Percentiles rank a stretch among this genome's conserved stretches.
phyloP scores from a whole-genome alignment of 2,329 filamentous ascomycete species.

The Xylaria sp. region DNA sequence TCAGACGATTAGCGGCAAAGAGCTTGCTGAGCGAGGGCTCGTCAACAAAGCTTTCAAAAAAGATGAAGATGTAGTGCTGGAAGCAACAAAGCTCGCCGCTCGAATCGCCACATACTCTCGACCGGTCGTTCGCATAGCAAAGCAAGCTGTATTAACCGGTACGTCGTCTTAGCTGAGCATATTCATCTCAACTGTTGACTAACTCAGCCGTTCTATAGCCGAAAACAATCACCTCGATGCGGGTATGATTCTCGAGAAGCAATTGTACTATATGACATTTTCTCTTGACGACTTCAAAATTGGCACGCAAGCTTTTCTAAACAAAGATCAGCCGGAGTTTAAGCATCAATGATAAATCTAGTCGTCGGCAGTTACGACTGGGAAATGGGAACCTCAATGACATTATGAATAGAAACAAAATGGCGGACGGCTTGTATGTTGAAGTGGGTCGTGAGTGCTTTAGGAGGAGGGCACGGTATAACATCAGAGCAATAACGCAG shows the following conservation, averaged over 20 bases:
- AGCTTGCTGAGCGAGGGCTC: slow-evolving; percentile 54
- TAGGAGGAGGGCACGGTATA: not conserved
- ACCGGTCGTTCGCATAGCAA: slow-evolving; percentile 55
- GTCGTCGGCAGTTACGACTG: not conserved
- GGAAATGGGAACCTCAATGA: not conserved
- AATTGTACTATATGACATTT: slow-evolving; percentile 53
- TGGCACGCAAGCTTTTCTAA: slow-evolving; percentile 55
- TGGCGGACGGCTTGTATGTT: not conserved
- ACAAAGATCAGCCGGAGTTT: slow-evolving; percentile 50
- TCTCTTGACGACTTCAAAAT: slow-evolving; percentile 53
- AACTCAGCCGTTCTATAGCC: slow-evolving; percentile 47
- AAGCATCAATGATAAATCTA: slow-evolving; percentile 35
- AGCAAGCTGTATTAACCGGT: slow-evolving; percentile 53
- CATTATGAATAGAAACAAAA: slow-evolving; percentile 2
- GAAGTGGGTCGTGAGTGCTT: not conserved
- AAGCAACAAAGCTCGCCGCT: slow-evolving; percentile 52
- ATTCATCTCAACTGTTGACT: slow-evolving; percentile 24
- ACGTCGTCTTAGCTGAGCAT: not conserved
- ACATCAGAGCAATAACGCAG: not conserved
- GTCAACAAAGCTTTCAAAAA: slow-evolving; percentile 52
- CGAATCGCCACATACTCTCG: slow-evolving; percentile 54
- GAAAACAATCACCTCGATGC: slow-evolving; percentile 55
- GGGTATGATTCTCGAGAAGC: slow-evolving; percentile 52
- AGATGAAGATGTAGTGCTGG: slow-evolving; percentile 51
- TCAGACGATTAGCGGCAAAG: slow-evolving; percentile 49